Conservation (phyloP, 352 stramenopile genomes). For the Pythium pectinolyticum region DNA sequence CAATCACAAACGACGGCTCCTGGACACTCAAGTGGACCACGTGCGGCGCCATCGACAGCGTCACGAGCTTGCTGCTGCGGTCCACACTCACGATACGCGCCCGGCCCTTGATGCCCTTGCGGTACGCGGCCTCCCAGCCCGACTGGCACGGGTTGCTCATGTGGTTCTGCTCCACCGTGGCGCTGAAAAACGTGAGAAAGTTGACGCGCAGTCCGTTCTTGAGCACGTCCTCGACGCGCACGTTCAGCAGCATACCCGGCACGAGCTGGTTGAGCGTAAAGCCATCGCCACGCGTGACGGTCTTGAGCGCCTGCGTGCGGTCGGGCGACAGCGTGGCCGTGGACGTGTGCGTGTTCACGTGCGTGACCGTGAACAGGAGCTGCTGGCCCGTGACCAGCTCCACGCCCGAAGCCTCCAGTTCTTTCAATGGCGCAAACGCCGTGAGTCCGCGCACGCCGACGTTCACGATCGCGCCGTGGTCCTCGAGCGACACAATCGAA, state of each 20-base stretch:
- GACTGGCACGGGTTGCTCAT: conserved; percentile 81
- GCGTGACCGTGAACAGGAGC: conserved; percentile 62
- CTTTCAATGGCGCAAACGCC: conserved; percentile 74
- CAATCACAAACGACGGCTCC: conserved; percentile 53
- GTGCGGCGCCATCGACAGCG: conserved; percentile 86
- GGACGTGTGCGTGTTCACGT: conserved; percentile 78
- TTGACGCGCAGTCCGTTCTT: conserved; percentile 84
- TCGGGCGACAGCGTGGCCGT: conserved; percentile 70
- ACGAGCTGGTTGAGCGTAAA: conserved; percentile 89
- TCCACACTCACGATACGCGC: conserved; percentile 87
- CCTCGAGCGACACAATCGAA: conserved; percentile 89
- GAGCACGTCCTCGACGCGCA: conserved; percentile 89
- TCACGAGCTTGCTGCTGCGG: conserved; percentile 66
- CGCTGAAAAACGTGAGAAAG: conserved; percentile 88
- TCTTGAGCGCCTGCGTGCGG: conserved; percentile 67
- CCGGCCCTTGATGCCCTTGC: conserved; percentile 80
- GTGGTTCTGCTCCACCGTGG: conserved; percentile 88
- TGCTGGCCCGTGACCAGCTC: conserved; percentile 57
- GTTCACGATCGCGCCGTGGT: conserved; percentile 94
- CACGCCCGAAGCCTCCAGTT: conserved; percentile 46
- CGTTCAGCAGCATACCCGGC: conserved; percentile 92
- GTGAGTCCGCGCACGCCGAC: conserved; percentile 79
- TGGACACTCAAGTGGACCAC: conserved; percentile 78
- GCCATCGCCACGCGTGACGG: conserved; percentile 76
- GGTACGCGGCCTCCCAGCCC: conserved; percentile 76